phyloP scores from a whole-genome alignment of 768 basidiomycete genomes.

The Trametes elegans region DNA sequence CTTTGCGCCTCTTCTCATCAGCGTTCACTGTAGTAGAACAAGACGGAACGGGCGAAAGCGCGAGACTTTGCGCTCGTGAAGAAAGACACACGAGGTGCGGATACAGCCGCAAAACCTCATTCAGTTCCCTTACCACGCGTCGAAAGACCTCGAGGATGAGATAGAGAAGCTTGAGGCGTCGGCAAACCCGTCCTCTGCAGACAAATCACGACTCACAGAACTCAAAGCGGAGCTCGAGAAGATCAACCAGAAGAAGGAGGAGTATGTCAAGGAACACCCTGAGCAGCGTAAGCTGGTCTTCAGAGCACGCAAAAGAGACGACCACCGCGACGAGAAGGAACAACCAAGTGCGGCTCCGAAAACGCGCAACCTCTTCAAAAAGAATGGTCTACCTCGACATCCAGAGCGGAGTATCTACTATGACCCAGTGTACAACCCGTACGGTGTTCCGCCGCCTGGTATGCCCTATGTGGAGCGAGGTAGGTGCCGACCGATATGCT shows the following conservation, averaged over 20 bases:
- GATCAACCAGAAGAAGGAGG: slow-evolving; percentile 84
- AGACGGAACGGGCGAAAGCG: slow-evolving; percentile 73
- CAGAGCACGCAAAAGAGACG: slow-evolving; percentile 47
- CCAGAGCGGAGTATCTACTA: slow-evolving; percentile 94
- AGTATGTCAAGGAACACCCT: slow-evolving; percentile 90
- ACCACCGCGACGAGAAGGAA: slow-evolving; percentile 40
- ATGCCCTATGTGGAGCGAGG: slow-evolving; percentile 93
- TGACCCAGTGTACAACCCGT: slow-evolving; percentile 91
- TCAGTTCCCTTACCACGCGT: too few relatives aligned
- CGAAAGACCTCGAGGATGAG: slow-evolving; percentile 83
- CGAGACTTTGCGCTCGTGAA: slow-evolving; percentile 91
- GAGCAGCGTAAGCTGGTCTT: slow-evolving; percentile 88
- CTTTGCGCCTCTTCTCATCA: not conserved
- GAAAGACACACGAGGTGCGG: slow-evolving; percentile 83
- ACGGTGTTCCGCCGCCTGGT: slow-evolving; percentile 90
- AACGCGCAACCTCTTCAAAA: slow-evolving; percentile 73
- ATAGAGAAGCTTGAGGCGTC: slow-evolving; percentile 63
- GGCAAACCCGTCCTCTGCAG: slow-evolving; percentile 42
- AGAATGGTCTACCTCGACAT: slow-evolving; percentile 81
- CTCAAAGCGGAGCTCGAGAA: slow-evolving; percentile 78
- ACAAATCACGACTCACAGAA: slow-evolving; percentile 64
- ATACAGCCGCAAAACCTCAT: too few relatives aligned
- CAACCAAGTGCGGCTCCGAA: slow-evolving; percentile 39
- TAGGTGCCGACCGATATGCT: slow-evolving; percentile 39
- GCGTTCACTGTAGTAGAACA: slow-evolving; percentile 74